Base-by-base conservation (phyloP, 208 protist genomes). In the Leishmania major region DNA sequence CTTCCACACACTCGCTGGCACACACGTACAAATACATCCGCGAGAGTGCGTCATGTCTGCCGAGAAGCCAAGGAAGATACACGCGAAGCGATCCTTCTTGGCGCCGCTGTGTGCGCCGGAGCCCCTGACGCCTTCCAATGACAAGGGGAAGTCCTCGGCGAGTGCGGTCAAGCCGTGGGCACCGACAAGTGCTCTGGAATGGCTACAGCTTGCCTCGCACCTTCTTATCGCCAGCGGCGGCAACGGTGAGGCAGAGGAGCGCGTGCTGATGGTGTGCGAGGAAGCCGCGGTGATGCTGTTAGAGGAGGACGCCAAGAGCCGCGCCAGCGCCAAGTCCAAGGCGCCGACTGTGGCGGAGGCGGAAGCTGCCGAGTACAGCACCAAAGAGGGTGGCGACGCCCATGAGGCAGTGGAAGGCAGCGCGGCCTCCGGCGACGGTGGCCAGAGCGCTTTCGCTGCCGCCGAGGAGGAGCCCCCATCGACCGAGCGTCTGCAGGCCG, bases 281-380 rank as follows among this genome's bases (percentile, higher is more conserved):
- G 89, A 93, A 47, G 89, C 88, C 0, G 90, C 90, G 0, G 74
- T 66, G 37, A 77, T 83, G 51, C 77, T 95, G 47, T 75, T 95
- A 37, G 92, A 93, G n/a, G 90, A 91, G 47, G 89, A 81, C 53
- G 77, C 77, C 35, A 81, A 85, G 64, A 75, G 15, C 45, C 43
- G 77, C 31, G 40, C 60, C n/a, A 47, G 15, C 25, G 51, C 64
- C 47, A 78, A 47, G 70, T 72, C n/a, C n/a, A 75, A 76, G 76
- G 60, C n/a, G 49, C 55, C 25, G n/a, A 81, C 73, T 25, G 70
- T 59, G n/a, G 70, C 80, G 15, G 79, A 84, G 75, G 76, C 76
- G 31, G 81, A 77, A 13, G 53, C 25, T 49, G 69, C 47, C 19
- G 67, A 37, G 37, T 78, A 77, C 51, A 78, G 72, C 43, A 67